These are phyloP conservation scores for Oidium heveae DNA, from an alignment of 2,329 filamentous ascomycete genomes.

Conservation along the genomic window DNA sequence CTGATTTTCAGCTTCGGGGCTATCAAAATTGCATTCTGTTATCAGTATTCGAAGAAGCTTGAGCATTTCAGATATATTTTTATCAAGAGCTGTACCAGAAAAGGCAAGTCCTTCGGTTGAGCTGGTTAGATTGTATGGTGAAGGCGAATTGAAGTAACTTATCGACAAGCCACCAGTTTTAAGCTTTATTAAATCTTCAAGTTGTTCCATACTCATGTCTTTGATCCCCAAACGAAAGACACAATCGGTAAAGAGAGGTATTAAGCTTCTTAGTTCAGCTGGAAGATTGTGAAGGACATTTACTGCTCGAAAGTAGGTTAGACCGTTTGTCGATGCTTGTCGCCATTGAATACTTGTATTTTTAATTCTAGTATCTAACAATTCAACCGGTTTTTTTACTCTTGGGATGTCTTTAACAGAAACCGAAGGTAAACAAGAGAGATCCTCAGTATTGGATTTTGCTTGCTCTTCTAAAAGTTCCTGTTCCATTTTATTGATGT, in stretches of 20 bases:
- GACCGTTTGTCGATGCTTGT: constrained; percentile 76
- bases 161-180: constrained; percentile 82
- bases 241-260: constrained; percentile 76
- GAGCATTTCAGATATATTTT: constrained; percentile 79
- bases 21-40: constrained; percentile 72
- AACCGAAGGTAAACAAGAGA: constrained; percentile 71
- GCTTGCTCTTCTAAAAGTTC: constrained; percentile 62
- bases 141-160: constrained; percentile 60
- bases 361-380: constrained; percentile 39
- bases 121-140: constrained; percentile 41
- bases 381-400: constrained; percentile 32
- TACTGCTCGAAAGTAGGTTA: constrained; percentile 87
- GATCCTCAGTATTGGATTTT: constrained; percentile 57
- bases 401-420: constrained; percentile 75
- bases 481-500: constrained; percentile 54
- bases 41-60: constrained; percentile 59
- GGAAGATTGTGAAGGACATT: constrained; percentile 58
- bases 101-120: constrained; percentile 65
- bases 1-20: constrained; percentile 52
- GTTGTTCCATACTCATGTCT: constrained; percentile 70
- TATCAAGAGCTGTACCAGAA: constrained; percentile 67
- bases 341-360: constrained; percentile 62
- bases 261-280: constrained; percentile 56
- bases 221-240: constrained; percentile 86
- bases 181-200: constrained; percentile 87